phyloP scores from a whole-genome alignment of 768 basidiomycete genomes.

The Cystoderma amianthinum region DNA sequence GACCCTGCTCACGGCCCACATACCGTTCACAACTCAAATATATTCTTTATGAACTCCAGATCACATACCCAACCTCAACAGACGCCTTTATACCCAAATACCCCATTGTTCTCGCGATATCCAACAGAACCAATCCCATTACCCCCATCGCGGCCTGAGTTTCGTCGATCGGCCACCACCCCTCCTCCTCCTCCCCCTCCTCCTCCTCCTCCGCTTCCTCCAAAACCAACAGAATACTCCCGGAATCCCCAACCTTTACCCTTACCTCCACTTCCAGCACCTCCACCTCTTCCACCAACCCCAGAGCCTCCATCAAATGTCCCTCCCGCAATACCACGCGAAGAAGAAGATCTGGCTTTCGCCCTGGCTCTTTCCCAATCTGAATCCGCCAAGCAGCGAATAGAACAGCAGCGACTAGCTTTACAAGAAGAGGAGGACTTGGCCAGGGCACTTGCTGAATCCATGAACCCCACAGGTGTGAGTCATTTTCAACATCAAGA shows the following conservation, averaged over 20 bases:
- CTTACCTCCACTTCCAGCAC: conserved; percentile 13
- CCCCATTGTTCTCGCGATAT: conserved; percentile 4
- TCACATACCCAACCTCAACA: conserved; percentile 5
- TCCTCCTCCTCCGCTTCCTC: conserved; percentile 15
- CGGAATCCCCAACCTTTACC: conserved; percentile 1
- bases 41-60: conserved; percentile 17
- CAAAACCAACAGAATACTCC: background rate
- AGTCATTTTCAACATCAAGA: too few relatives aligned
- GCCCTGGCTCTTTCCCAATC: conserved; percentile 44
- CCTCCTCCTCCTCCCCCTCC: conserved; percentile 35
- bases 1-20: conserved; percentile 20
- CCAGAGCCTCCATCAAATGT: conserved; percentile 1
- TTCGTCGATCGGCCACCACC: conserved; percentile 10
- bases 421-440: conserved; percentile 62
- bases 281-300: conserved; percentile 11
- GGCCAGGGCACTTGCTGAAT: conserved; percentile 54
- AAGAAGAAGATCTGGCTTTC: conserved; percentile 37
- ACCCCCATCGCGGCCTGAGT: conserved; percentile 9
- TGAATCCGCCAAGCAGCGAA: conserved; percentile 26
- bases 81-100: background rate
- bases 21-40: conserved; percentile 22
- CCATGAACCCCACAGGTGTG: conserved; percentile 21
- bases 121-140: conserved; percentile 3
- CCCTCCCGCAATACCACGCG: conserved; percentile 9
- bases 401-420: conserved; percentile 22